Conservation (phyloP, 345 rosid genomes). For the Eucalyptus guilfoylei region DNA sequence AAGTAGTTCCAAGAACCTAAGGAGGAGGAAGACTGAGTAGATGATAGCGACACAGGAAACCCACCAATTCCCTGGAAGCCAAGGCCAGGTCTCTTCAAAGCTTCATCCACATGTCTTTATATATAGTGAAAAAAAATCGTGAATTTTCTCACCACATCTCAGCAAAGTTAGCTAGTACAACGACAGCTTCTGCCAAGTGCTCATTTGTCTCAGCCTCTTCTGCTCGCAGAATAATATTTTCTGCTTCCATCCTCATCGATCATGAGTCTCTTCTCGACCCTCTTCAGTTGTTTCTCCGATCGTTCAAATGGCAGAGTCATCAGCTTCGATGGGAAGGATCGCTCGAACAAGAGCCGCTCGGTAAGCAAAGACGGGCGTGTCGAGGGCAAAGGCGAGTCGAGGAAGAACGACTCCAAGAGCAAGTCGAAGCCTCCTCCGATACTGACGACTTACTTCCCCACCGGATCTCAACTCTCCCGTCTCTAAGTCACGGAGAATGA, state of each 20-base stretch:
- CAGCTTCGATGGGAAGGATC: background rate
- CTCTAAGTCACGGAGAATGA: background rate
- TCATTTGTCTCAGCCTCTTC: background rate
- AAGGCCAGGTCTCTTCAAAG: background rate
- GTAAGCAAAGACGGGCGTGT: background rate
- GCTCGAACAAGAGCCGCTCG: background rate
- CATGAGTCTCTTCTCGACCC: background rate
- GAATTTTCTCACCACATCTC: background rate
- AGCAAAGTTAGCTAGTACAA: background rate
- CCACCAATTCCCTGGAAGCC: background rate
- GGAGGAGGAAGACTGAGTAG: background rate
- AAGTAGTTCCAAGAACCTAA: background rate
- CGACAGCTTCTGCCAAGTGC: background rate
- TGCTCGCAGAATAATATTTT: background rate
- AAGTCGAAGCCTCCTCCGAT: background rate
- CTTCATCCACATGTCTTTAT: background rate
- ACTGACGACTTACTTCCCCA: background rate
- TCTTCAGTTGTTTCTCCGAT: slow-evolving; percentile 5
- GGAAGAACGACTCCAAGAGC: background rate
- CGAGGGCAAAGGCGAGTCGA: background rate
- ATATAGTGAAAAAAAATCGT: background rate
- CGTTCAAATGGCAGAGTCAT: background rate
- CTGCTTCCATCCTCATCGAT: background rate
- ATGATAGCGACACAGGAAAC: background rate
- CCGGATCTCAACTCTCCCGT: background rate